These are phyloP conservation scores for Noccaea bulbosa DNA, from an alignment of 345 rosid genomes.

Conservation along the genomic window DNA sequence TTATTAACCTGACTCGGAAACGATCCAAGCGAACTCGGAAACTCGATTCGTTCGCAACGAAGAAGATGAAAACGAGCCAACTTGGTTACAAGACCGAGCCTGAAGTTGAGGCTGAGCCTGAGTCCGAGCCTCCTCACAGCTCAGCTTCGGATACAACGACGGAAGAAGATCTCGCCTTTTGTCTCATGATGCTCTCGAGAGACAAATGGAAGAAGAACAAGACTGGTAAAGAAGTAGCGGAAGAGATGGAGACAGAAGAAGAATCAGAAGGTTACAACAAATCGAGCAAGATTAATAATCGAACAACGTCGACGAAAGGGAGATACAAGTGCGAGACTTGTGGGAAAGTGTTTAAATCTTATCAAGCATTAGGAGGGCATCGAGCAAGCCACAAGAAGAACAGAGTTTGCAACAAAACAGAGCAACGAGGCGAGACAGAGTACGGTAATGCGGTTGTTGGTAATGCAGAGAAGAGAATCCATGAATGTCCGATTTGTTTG, in stretches of 20 bases:
- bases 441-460: constrained; percentile 35
- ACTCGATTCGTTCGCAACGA: constrained; percentile 34
- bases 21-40: constrained; percentile 67
- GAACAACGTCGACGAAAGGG: constrained; percentile 40
- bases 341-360: constrained; percentile 75
- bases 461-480: constrained; percentile 51
- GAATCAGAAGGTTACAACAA: constrained; percentile 48
- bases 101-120: constrained; percentile 58
- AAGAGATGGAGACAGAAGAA: constrained; percentile 53
- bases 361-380: constrained; percentile 94
- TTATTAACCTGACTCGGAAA: constrained; percentile 53
- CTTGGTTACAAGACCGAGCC: constrained; percentile 45
- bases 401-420: constrained; percentile 42
- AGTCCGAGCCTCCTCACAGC: constrained; percentile 66
- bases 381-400: constrained; percentile 90
- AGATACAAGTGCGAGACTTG: constrained; percentile 85
- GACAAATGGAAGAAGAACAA: constrained; percentile 73
- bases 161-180: constrained; percentile 89
- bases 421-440: constrained; percentile 43
- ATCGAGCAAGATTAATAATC: constrained; percentile 40
- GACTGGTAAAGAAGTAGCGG: constrained; percentile 33
- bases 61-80: constrained; percentile 42
- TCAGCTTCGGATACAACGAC: constrained; percentile 77
- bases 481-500: constrained; percentile 82
- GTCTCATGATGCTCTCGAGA: constrained; percentile 91